Evolutionary conservation across 2,329 filamentous ascomycete genomes (phyloP).

Genomic region (Cladosporium sp.): DNA sequence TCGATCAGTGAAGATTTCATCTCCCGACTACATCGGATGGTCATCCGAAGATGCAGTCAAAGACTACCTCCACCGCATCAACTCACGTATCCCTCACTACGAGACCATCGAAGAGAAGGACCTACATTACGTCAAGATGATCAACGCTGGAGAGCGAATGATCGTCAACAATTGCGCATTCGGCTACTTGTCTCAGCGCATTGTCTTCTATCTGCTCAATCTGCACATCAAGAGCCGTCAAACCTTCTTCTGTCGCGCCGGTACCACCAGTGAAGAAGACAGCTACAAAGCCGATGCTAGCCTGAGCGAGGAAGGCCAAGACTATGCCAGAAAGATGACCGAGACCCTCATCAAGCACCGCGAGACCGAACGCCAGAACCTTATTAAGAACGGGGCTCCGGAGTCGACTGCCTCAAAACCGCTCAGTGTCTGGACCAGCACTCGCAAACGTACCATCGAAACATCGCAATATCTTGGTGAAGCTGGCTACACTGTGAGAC

Average conservation of each 20-base stretch:
- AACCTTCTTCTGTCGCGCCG: constrained; percentile 88
- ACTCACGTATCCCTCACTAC: constrained; percentile 89
- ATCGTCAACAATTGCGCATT: constrained; percentile 97
- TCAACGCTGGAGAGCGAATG: constrained; percentile 90
- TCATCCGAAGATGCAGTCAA: constrained; percentile 87
- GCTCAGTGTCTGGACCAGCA: constrained; percentile 93
- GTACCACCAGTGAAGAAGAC: constrained; percentile 82
- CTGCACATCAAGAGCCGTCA: constrained; percentile 93
- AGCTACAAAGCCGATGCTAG: constrained; percentile 89
- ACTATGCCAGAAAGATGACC: constrained; percentile 83
- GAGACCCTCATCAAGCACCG: constrained; percentile 80
- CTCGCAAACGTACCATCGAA: constrained; percentile 83
- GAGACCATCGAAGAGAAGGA: constrained; percentile 95
- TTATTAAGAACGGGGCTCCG: constrained; percentile 67
- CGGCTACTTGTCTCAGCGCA: constrained; percentile 92
- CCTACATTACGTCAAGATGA: constrained; percentile 98
- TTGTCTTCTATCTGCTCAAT: constrained; percentile 97
- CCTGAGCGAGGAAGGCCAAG: constrained; percentile 74
- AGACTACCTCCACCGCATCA: constrained; percentile 86
- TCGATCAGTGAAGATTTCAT: constrained; percentile 94
- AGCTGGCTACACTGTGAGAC: constrained; percentile 80
- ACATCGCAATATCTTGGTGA: constrained; percentile 80
- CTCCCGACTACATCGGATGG: constrained; percentile 94
- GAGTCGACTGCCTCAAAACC: constrained; percentile 69
- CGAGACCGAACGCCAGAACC: constrained; percentile 72